Evolutionary conservation across 1,284 basidiomycete genomes (phyloP).

Genomic region (Pseudozyma flocculosa): DNA sequence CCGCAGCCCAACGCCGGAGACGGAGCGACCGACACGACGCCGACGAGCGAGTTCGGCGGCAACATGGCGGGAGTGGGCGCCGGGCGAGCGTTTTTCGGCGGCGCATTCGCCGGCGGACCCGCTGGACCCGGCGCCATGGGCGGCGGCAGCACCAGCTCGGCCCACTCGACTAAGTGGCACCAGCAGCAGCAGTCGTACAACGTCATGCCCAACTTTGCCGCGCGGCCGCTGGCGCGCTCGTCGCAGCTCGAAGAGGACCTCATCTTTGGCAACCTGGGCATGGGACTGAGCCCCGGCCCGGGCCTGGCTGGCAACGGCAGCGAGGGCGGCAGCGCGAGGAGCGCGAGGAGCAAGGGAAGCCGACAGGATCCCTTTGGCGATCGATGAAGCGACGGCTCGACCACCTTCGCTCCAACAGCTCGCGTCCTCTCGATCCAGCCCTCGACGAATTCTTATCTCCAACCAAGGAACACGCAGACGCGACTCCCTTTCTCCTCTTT

Average conservation of each 20-base stretch:
- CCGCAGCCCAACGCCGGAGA: conserved; percentile 3
- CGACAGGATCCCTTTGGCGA: conserved; percentile 30
- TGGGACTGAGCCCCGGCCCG: conserved; percentile 23
- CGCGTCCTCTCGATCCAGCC: too few species aligned
- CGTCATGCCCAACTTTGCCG: conserved; percentile 34
- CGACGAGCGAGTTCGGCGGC: conserved; percentile 23
- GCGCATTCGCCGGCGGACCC: too few species aligned
- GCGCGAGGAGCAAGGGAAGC: conserved; percentile 8
- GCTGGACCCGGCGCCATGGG: not conserved
- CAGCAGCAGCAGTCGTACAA: conserved; percentile 34
- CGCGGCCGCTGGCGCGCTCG: conserved; percentile 26
- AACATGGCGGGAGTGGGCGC: conserved; percentile 40
- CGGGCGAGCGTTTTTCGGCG: conserved; percentile 13
- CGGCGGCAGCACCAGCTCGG: conserved; percentile 11
- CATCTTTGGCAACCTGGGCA: conserved; percentile 35
- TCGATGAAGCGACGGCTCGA: conserved; percentile 2
- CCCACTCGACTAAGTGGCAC: conserved; percentile 42
- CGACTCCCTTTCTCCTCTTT: too few species aligned
- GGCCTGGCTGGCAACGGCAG: conserved; percentile 23
- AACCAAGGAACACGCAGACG: too few species aligned
- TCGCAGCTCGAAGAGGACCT: conserved; percentile 33
- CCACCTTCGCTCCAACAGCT: too few species aligned
- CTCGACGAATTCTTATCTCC: too few species aligned
- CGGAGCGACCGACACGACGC: conserved; percentile 14
- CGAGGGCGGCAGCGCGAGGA: conserved; percentile 13